Evolutionary conservation across 2,329 filamentous ascomycete genomes (phyloP).

Genomic region (Epichloe aotearoae): DNA sequence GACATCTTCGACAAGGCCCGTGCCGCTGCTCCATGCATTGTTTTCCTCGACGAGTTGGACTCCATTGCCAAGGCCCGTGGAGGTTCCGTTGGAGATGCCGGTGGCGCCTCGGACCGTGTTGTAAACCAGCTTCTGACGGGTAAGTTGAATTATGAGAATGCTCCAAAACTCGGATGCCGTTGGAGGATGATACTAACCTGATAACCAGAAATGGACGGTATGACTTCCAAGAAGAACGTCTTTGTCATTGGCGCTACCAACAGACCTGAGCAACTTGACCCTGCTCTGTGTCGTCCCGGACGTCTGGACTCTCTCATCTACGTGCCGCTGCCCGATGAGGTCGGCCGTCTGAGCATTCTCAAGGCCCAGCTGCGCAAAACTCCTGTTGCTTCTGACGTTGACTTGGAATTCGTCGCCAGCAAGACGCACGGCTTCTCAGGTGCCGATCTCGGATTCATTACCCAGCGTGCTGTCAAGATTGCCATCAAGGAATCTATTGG

Average conservation of each 20-base stretch:
- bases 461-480: constrained; percentile 96
- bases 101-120: constrained; percentile 96
- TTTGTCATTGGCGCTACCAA: constrained; percentile 99
- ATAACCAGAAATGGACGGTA: constrained; percentile 81
- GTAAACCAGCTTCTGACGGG: constrained; percentile 98
- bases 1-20: constrained; percentile 99
- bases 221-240: constrained; percentile 99
- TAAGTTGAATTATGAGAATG: constrained; percentile 31
- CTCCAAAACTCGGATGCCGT: neutral
- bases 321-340: constrained; percentile 88
- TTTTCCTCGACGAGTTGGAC: constrained; percentile 97
- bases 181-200: constrained; percentile 26
- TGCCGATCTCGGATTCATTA: constrained; percentile 98
- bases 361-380: constrained; percentile 97
- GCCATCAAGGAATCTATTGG: constrained; percentile 96
- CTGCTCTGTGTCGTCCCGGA: constrained; percentile 92
- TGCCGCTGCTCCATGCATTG: constrained; percentile 92
- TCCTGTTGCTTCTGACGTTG: constrained; percentile 74
- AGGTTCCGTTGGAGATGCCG: constrained; percentile 88
- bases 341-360: constrained; percentile 78
- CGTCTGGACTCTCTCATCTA: constrained; percentile 98
- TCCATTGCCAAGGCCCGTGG: constrained; percentile 99
- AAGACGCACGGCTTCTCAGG: constrained; percentile 99
- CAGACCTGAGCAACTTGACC: constrained; percentile 95
- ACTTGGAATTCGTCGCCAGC: constrained; percentile 82